Percentiles rank a stretch among this genome's conserved stretches.
phyloP scores from a whole-genome alignment of 2,329 filamentous ascomycete genomes.

The Acrodontium crateriforme region DNA sequence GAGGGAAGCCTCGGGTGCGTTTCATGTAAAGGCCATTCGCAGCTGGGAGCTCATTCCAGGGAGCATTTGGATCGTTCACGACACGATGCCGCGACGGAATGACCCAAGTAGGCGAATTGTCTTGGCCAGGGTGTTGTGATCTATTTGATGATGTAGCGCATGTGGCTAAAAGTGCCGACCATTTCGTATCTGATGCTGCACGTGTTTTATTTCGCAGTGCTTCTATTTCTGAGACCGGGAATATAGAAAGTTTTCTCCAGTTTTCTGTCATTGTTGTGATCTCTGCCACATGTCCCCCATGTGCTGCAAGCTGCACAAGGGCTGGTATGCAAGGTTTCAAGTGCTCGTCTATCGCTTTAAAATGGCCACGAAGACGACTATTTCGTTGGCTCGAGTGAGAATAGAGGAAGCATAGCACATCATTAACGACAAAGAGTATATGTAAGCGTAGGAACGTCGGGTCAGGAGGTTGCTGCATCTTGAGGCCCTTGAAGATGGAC shows the following conservation, averaged over 20 bases:
- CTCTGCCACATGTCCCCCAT: no score
- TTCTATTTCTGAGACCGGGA: no score
- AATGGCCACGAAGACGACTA: no score
- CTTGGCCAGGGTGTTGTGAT: slow-evolving; percentile 7
- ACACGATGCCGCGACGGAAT: slow-evolving; percentile 14
- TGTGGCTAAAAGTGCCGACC: no score
- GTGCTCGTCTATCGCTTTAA: no score
- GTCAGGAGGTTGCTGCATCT: slow-evolving; percentile 7
- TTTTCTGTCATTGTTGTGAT: no score
- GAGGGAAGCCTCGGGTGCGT: slow-evolving; percentile 15
- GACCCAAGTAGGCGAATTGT: slow-evolving; percentile 6
- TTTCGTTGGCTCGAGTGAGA: no score
- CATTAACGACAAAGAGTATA: slow-evolving; percentile 8
- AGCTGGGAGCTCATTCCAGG: slow-evolving; percentile 20
- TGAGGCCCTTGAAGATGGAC: slow-evolving; percentile 5
- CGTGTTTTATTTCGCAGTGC: no score
- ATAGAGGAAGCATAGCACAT: slow-evolving; percentile 7
- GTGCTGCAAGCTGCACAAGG: no score
- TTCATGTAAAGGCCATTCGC: slow-evolving; percentile 18
- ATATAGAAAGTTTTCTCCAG: no score
- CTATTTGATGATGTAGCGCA: slow-evolving; percentile 7
- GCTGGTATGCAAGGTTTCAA: no score
- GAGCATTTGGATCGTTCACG: slow-evolving; percentile 12
- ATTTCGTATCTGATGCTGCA: no score
- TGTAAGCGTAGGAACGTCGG: slow-evolving; percentile 9